Evolutionary conservation across 306 rosid genomes (phyloP).

Genomic region (Glycine soja): DNA sequence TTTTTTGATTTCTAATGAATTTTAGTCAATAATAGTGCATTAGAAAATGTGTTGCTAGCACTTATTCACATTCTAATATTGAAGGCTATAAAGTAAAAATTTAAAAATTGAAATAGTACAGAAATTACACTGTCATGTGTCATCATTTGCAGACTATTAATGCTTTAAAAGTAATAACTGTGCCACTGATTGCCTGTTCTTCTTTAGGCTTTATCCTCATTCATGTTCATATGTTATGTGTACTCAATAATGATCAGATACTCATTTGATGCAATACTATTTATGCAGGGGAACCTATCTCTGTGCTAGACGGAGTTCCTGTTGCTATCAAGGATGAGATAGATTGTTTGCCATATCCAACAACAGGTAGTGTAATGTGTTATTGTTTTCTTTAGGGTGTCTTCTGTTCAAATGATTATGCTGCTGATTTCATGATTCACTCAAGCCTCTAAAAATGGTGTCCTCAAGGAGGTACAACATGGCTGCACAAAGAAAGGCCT

Average conservation of each 20-base stretch:
- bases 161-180: too few relatives aligned
- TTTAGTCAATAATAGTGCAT: background rate
- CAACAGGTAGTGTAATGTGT: constrained; percentile 71
- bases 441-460: constrained; percentile 32
- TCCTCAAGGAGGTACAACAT: constrained; percentile 82
- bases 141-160: background rate
- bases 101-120: background rate
- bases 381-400: constrained; percentile 26
- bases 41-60: background rate
- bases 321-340: constrained; percentile 94
- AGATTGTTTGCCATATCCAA: constrained; percentile 92
- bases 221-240: background rate
- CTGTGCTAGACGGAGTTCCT: constrained; percentile 82
- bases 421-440: constrained; percentile 35
- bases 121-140: background rate
- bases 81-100: background rate
- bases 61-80: background rate
- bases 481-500: constrained; percentile 83
- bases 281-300: constrained; percentile 71
- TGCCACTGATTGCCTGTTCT: background rate
- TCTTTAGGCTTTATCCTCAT: background rate
- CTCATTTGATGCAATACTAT: constrained; percentile 27
- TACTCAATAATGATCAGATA: constrained; percentile 26
- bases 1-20: background rate
- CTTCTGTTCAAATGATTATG: constrained; percentile 23